Evolutionary conservation across 2,329 filamentous ascomycete genomes (phyloP).

Genomic region (Epichloe bromicola): DNA sequence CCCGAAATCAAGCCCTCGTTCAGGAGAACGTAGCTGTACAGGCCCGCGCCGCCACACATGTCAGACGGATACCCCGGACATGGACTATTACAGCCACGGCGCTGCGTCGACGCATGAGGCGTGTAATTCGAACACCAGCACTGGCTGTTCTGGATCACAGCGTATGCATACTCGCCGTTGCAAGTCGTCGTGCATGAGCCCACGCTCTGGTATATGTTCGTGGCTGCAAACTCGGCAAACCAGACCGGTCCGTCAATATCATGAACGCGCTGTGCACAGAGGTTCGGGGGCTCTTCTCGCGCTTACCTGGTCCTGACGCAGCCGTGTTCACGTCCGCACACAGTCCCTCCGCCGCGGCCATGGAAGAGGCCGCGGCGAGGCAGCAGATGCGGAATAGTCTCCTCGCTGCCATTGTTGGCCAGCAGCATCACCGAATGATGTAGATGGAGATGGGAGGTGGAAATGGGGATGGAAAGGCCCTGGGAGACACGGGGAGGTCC

Average conservation of each 20-base stretch:
- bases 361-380: neutral
- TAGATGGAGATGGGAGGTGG: neutral
- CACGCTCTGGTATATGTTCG: slow-evolving; percentile 2
- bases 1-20: neutral
- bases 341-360: neutral
- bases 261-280: too few relatives aligned
- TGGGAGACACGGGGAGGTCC: too few relatives aligned
- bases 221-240: neutral
- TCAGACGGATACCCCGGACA: slow-evolving; percentile 5
- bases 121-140: slow-evolving; percentile 5
- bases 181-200: slow-evolving; percentile 2
- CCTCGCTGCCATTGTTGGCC: neutral
- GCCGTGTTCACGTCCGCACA: neutral
- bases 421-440: neutral
- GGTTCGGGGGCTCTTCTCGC: too few relatives aligned
- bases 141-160: neutral
- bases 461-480: neutral
- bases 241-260: too few relatives aligned
- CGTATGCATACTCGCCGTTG: slow-evolving; percentile 1
- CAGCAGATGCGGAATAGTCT: neutral
- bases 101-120: neutral
- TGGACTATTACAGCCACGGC: neutral
- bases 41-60: neutral
- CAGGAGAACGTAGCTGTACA: slow-evolving; percentile 3
- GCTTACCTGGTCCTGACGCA: neutral